Conservation (phyloP, 371 early-diverging fungal genomes). For the Apophysomyces trapeziformis region DNA sequence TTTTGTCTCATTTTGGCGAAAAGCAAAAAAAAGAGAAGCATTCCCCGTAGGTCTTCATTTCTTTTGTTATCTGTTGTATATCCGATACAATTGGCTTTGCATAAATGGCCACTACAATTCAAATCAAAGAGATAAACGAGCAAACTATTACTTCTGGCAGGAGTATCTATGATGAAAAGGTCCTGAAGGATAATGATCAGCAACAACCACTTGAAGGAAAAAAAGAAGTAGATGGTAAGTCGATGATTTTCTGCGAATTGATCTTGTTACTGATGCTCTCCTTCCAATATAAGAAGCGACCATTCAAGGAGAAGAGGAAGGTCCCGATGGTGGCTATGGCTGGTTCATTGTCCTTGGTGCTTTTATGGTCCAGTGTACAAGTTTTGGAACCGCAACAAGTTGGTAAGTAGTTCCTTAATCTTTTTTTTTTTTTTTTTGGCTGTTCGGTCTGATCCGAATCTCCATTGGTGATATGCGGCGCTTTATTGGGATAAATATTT, state of each 20-base stretch:
- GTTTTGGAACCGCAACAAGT: constrained; percentile 51
- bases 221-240: constrained; percentile 1
- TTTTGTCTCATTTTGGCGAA: no score
- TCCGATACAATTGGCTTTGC: no score
- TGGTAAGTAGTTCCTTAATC: constrained; percentile 27
- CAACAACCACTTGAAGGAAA: background rate
- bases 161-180: background rate
- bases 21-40: background rate
- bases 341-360: constrained; percentile 65
- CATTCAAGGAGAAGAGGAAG: constrained; percentile 9
- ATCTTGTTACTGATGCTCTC: background rate
- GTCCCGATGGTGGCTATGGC: constrained; percentile 56
- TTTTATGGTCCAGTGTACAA: constrained; percentile 59
- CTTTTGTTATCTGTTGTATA: no score
- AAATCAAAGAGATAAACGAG: constrained; percentile 11
- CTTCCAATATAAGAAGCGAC: background rate
- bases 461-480: background rate
- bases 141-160: constrained; percentile 10
- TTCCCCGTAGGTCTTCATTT: constrained; percentile 2
- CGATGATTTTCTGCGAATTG: background rate
- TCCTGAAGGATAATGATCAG: background rate
- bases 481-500: background rate
- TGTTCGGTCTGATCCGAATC: constrained; percentile 10
- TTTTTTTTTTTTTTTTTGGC: background rate
- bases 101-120: background rate